These are phyloP conservation scores for Solanum tarijense DNA, from an alignment of 257 asterid genomes.

Conservation along the genomic window DNA sequence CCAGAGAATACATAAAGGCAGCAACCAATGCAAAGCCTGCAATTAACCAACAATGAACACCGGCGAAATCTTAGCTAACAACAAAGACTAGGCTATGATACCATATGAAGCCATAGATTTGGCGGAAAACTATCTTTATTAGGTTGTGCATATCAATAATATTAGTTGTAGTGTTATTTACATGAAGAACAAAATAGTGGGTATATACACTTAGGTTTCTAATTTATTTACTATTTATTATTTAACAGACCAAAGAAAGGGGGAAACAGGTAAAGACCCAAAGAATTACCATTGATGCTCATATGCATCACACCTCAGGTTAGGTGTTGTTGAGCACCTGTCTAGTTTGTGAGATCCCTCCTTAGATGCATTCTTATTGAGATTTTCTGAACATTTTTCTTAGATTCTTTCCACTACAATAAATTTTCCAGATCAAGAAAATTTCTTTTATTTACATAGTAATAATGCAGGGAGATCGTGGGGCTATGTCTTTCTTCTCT, in stretches of 20 bases:
- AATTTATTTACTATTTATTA: neutral
- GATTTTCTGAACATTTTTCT: neutral
- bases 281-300: neutral
- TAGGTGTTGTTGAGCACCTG: neutral
- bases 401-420: neutral
- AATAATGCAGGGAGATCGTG: neutral
- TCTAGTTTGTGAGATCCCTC: neutral
- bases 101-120: neutral
- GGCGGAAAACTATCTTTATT: neutral
- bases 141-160: neutral
- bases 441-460: neutral
- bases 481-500: slow-evolving; percentile 5
- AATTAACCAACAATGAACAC: neutral
- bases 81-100: neutral
- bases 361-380: neutral
- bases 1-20: neutral
- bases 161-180: neutral
- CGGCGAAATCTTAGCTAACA: neutral
- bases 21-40: neutral
- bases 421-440: neutral
- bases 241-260: neutral
- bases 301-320: neutral
- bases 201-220: neutral
- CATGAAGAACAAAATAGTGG: neutral
- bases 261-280: neutral